Percentiles rank a stretch among this genome's conserved stretches.
Evolutionary conservation across 345 rosid genomes (phyloP).

Genomic region (Eucalyptus microcorys): DNA sequence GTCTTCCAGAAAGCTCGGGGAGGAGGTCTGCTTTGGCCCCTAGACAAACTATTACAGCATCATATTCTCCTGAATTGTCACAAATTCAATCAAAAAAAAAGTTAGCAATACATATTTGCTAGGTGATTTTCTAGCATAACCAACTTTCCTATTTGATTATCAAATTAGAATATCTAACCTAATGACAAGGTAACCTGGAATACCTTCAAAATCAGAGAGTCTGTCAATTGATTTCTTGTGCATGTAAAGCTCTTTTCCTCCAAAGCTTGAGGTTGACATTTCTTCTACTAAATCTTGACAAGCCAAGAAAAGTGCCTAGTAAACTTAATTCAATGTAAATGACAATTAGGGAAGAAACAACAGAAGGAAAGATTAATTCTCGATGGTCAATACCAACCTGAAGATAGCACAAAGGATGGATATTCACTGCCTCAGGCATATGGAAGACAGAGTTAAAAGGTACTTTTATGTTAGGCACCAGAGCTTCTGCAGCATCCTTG

Average conservation of each 20-base stretch:
- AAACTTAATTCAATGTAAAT: neutral
- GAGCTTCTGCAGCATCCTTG: conserved; percentile 37
- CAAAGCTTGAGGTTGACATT: conserved; percentile 13
- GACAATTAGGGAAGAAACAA: neutral
- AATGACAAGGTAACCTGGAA: neutral
- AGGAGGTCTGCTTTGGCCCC: conserved; percentile 75
- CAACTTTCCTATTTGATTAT: neutral
- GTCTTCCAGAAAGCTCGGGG: conserved; percentile 66
- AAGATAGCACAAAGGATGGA: conserved; percentile 31
- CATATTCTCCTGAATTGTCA: conserved; percentile 33
- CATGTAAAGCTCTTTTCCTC: conserved; percentile 31
- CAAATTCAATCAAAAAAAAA: neutral
- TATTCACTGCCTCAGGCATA: conserved; percentile 77
- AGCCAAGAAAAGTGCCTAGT: conserved; percentile 73
- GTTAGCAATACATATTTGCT: neutral
- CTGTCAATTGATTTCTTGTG: conserved; percentile 36
- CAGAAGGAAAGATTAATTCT: neutral
- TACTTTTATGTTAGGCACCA: conserved; percentile 43
- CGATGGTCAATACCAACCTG: neutral
- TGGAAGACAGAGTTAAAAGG: conserved; percentile 68
- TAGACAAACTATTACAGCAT: conserved; percentile 68
- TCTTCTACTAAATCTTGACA: conserved; percentile 50
- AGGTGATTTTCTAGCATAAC: neutral
- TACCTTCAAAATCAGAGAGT: conserved; percentile 68
- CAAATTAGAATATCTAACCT: neutral